A percentile compares a stretch with the other conserved stretches of the same genome.
Evolutionary conservation across 2,329 filamentous ascomycete species (phyloP).

Genomic region (Penicillium expansum): DNA sequence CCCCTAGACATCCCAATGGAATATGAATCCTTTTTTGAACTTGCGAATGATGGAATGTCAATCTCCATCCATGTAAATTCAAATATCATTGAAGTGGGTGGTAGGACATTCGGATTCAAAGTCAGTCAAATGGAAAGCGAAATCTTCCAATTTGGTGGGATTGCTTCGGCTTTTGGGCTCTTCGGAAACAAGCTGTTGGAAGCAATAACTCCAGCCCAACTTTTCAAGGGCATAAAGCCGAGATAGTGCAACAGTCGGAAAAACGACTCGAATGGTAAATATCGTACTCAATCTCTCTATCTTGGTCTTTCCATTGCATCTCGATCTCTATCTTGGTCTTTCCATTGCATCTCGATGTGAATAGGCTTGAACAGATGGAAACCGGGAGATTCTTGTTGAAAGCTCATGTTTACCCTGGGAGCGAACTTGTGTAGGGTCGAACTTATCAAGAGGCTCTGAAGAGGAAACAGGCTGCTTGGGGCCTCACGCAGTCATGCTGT

Average conservation of each 20-base stretch:
- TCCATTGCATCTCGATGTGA: too few relatives aligned
- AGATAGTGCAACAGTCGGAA: not conserved
- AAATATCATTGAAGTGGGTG: conserved; percentile 22
- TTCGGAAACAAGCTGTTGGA: conserved; percentile 40
- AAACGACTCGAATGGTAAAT: not conserved
- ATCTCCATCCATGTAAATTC: conserved; percentile 39
- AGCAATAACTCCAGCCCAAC: conserved; percentile 13
- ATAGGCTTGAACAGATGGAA: not conserved
- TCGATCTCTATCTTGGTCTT: too few relatives aligned
- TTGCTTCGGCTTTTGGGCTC: conserved; percentile 40
- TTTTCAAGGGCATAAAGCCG: too few relatives aligned
- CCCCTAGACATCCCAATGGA: conserved; percentile 45
- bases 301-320: too few relatives aligned
- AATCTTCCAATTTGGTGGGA: conserved; percentile 39
- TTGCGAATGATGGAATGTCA: conserved; percentile 33
- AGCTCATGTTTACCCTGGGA: too few relatives aligned
- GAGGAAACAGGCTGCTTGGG: too few relatives aligned
- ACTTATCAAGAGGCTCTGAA: too few relatives aligned
- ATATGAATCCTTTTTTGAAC: conserved; percentile 41
- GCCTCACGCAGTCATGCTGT: too few relatives aligned
- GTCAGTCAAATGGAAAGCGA: conserved; percentile 42
- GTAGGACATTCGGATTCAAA: conserved; percentile 33
- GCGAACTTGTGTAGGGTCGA: too few relatives aligned
- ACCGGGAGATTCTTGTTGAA: not conserved
- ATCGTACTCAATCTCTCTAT: not conserved